Evolutionary conservation across 768 basidiomycete species (phyloP).

Genomic region (Boletus barrowsii): DNA sequence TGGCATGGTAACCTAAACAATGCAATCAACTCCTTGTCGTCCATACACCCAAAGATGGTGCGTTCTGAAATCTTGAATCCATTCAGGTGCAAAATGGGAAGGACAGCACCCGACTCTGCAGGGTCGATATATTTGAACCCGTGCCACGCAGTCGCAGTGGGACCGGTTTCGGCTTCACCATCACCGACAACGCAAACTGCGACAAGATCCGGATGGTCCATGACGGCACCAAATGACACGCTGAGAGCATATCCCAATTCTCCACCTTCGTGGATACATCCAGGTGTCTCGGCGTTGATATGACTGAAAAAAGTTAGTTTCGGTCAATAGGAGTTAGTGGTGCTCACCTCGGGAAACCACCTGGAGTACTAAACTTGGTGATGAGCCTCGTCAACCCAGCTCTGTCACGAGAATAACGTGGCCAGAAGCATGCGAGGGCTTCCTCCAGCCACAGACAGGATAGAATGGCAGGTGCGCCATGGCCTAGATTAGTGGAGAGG

Average conservation of each 20-base stretch:
- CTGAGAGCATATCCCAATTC: slow-evolving; percentile 88
- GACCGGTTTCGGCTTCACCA: slow-evolving; percentile 82
- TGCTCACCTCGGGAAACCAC: slow-evolving; percentile 74
- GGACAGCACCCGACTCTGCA: slow-evolving; percentile 81
- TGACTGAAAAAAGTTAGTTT: slow-evolving; percentile 40
- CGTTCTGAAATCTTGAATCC: slow-evolving; percentile 87
- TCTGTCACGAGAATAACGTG: slow-evolving; percentile 53
- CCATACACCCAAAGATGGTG: slow-evolving; percentile 89
- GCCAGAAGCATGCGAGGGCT: slow-evolving; percentile 57
- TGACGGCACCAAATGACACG: slow-evolving; percentile 83
- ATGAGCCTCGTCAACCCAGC: slow-evolving; percentile 66
- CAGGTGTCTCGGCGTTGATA: slow-evolving; percentile 83
- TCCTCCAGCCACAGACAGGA: slow-evolving; percentile 85
- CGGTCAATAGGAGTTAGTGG: not conserved
- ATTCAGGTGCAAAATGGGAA: slow-evolving; percentile 88
- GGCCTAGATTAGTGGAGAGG: slow-evolving; percentile 38
- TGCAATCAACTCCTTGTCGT: slow-evolving; percentile 73
- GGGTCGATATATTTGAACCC: slow-evolving; percentile 90
- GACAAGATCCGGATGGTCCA: slow-evolving; percentile 88
- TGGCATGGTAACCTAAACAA: slow-evolving; percentile 57
- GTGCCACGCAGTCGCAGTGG: slow-evolving; percentile 80
- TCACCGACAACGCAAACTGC: slow-evolving; percentile 83
- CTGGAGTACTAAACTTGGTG: slow-evolving; percentile 72
- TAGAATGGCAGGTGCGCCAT: slow-evolving; percentile 87
- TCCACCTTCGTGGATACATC: slow-evolving; percentile 88